phyloP scores from a whole-genome alignment of 2,329 filamentous ascomycete genomes.

The Curvularia eragrostidis region DNA sequence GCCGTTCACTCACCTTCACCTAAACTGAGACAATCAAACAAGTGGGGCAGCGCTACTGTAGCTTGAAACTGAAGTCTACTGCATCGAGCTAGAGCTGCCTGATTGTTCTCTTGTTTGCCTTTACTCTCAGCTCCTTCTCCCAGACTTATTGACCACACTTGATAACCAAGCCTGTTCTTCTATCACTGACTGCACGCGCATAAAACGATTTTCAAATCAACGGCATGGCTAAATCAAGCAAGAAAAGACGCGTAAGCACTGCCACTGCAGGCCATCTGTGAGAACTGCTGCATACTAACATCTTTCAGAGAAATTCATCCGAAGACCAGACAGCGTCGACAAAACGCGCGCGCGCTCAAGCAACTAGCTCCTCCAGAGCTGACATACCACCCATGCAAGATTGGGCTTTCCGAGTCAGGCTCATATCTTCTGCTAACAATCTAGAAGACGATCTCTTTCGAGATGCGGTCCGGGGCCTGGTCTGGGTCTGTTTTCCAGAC shows the following conservation, averaged over 20 bases:
- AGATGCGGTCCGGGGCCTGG: conserved; percentile 34
- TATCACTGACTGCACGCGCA: neutral
- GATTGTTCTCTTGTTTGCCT: neutral
- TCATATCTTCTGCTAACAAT: conserved; percentile 21
- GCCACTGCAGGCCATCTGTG: neutral
- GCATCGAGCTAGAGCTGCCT: neutral
- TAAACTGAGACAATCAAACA: neutral
- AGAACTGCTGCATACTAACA: neutral
- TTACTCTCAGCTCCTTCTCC: neutral
- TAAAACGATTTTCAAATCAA: neutral
- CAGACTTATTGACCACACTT: neutral
- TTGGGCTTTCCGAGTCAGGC: conserved; percentile 34
- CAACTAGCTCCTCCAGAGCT: neutral
- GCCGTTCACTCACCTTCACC: neutral
- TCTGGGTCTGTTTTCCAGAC: conserved; percentile 38
- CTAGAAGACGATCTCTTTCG: conserved; percentile 29
- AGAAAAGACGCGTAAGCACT: conserved; percentile 15
- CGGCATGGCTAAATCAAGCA: conserved; percentile 11
- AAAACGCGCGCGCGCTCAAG: conserved; percentile 2
- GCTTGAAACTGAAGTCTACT: neutral
- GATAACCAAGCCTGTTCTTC: neutral
- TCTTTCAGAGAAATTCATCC: conserved; percentile 1
- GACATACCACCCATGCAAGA: conserved; percentile 29
- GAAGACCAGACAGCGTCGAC: neutral
- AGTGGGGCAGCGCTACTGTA: neutral